Percentiles rank a stretch among this genome's conserved stretches.
phyloP scores from a whole-genome alignment of 179 eudicot species.

The Sideroxylon spinosum region DNA sequence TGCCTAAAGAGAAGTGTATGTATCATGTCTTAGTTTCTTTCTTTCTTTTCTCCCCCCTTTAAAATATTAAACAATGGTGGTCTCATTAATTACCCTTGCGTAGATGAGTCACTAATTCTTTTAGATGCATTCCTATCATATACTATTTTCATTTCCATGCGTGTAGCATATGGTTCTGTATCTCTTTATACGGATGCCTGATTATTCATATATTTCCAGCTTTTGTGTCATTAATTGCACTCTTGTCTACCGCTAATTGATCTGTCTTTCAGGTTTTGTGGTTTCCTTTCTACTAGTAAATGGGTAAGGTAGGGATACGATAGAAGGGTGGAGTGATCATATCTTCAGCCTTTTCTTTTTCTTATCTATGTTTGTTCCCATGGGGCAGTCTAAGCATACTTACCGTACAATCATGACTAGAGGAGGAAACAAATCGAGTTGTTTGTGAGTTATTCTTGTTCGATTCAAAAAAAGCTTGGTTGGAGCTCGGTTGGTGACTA shows the following conservation, averaged over 20 bases:
- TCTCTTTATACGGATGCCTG: neutral
- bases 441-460: too few relatives aligned
- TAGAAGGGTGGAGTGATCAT: neutral
- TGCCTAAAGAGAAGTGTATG: slow-evolving; percentile 29
- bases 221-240: too few relatives aligned
- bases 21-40: neutral
- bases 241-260: too few relatives aligned
- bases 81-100: neutral
- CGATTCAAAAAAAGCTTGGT: too few relatives aligned
- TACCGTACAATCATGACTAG: too few relatives aligned
- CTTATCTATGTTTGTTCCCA: too few relatives aligned
- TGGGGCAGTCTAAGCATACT: neutral
- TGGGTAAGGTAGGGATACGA: neutral
- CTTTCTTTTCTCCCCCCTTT: too few relatives aligned
- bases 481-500: too few relatives aligned
- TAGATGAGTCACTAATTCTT: neutral
- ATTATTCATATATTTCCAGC: neutral
- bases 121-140: neutral
- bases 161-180: neutral
- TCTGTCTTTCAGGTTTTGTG: too few relatives aligned
- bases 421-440: too few relatives aligned
- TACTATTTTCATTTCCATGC: neutral
- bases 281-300: too few relatives aligned
- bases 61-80: too few relatives aligned
- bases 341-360: neutral